Percentiles rank a stretch among this genome's conserved stretches.
phyloP scores from a whole-genome alignment of 1,284 basidiomycete genomes.

The Pterula multifida region DNA sequence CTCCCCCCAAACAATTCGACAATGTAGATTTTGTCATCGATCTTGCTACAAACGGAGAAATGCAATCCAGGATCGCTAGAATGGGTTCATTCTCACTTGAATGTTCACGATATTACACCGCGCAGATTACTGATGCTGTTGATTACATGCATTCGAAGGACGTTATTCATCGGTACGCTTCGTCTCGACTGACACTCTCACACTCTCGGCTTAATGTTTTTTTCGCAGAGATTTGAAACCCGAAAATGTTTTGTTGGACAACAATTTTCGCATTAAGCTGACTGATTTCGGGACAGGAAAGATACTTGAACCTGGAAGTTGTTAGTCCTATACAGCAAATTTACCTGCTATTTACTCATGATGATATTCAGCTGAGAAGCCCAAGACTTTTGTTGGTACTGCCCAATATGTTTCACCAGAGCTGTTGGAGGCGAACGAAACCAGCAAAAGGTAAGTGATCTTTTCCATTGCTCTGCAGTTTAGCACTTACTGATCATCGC shows the following conservation, averaged over 20 bases:
- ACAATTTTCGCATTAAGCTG: conserved; percentile 80
- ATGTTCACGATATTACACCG: conserved; percentile 75
- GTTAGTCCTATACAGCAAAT: conserved; percentile 7
- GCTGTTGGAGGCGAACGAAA: conserved; percentile 67
- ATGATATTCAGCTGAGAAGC: conserved; percentile 29
- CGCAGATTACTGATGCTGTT: conserved; percentile 80
- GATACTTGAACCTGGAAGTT: conserved; percentile 52
- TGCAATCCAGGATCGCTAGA: conserved; percentile 68
- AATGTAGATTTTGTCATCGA: conserved; percentile 84
- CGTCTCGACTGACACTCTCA: conserved; percentile 1
- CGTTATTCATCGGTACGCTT: conserved; percentile 69
- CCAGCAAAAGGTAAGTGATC: conserved; percentile 47
- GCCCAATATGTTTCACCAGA: conserved; percentile 96
- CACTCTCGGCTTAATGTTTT: conserved; percentile 1
- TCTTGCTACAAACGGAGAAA: conserved; percentile 81
- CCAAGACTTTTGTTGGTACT: conserved; percentile 89
- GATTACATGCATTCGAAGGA: conserved; percentile 83
- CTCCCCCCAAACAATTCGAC: conserved; percentile 7
- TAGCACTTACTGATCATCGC: conserved; percentile 13
- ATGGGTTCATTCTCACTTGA: conserved; percentile 72
- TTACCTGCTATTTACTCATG: conserved; percentile 8
- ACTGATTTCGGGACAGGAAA: conserved; percentile 98
- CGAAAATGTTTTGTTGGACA: conserved; percentile 85
- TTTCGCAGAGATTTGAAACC: conserved; percentile 71
- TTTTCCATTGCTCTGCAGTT: conserved; percentile 2